A percentile compares a stretch with the other conserved stretches of the same genome.
phyloP scores from a whole-genome alignment of 1,284 basidiomycete species.

The Cryptococcus sp. region DNA sequence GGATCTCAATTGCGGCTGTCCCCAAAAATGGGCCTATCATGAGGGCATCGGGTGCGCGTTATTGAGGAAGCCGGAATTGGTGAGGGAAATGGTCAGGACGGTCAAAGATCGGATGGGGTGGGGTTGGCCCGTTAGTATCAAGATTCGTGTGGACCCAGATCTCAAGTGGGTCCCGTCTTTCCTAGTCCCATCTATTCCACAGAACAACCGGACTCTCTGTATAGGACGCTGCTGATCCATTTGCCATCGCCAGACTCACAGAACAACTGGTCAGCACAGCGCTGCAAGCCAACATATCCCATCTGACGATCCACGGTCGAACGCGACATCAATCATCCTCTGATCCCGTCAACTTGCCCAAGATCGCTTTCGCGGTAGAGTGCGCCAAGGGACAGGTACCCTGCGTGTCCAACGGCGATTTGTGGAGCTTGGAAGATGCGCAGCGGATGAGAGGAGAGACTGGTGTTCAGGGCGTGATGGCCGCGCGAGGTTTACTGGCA shows the following conservation, averaged over 20 bases:
- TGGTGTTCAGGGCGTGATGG: conserved; percentile 62
- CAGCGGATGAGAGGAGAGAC: conserved; percentile 55
- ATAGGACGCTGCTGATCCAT: not conserved
- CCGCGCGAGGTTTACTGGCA: conserved; percentile 61
- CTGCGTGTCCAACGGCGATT: conserved; percentile 62
- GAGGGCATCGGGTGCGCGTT: conserved; percentile 63
- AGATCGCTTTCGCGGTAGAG: conserved; percentile 60
- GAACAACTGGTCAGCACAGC: conserved; percentile 58
- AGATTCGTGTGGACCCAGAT: conserved; percentile 62
- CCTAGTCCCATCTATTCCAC: not conserved
- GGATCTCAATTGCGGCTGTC: conserved; percentile 63
- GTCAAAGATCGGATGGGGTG: conserved; percentile 60
- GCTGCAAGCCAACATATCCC: conserved; percentile 45
- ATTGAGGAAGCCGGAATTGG: conserved; percentile 61
- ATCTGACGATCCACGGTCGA: conserved; percentile 63
- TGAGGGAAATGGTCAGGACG: conserved; percentile 60
- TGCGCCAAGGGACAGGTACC: conserved; percentile 59
- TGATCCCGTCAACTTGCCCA: conserved; percentile 58
- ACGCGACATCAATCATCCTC: conserved; percentile 61
- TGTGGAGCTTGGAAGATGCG: conserved; percentile 59
- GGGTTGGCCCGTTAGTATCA: conserved; percentile 61
- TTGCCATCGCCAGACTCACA: conserved; percentile 50
- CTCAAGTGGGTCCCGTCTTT: conserved; percentile 45
- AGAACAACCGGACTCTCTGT: not conserved
- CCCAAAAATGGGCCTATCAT: conserved; percentile 60